These are phyloP conservation scores for Fusarium pseudograminearum DNA, from an alignment of 2,329 filamentous ascomycete species.

Conservation along the genomic window DNA sequence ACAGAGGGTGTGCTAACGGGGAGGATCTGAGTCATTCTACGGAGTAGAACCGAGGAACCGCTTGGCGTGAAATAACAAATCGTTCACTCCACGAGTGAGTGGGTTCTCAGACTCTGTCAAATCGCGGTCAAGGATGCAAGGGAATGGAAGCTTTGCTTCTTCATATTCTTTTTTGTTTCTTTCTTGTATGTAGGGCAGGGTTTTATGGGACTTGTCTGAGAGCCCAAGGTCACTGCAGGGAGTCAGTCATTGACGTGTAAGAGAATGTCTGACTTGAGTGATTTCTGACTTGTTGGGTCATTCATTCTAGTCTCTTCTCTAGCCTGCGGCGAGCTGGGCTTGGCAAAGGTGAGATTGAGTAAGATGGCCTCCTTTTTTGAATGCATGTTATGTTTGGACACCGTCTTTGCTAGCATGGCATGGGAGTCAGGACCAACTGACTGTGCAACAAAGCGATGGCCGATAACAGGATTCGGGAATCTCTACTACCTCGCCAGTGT, in stretches of 20 bases:
- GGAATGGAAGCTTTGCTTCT: background rate
- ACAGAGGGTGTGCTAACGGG: background rate
- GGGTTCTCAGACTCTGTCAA: conserved; percentile 10
- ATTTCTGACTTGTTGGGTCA: background rate
- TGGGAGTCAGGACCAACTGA: background rate
- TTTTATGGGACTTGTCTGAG: conserved; percentile 8
- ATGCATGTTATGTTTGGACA: background rate
- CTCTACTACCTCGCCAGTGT: conserved; percentile 3
- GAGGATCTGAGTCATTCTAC: conserved; percentile 27
- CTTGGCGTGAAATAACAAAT: conserved; percentile 27
- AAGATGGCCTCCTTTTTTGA: background rate
- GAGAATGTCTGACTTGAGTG: conserved; percentile 13
- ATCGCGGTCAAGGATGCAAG: conserved; percentile 35
- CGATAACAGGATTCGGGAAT: conserved; percentile 13
- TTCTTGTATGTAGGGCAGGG: conserved; percentile 1
- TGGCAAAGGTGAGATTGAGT: background rate
- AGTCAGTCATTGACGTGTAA: conserved; percentile 10
- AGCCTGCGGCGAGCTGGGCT: background rate
- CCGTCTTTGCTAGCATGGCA: background rate
- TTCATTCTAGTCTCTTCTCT: conserved; percentile 25
- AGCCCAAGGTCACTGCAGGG: conserved; percentile 10
- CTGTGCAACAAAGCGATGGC: conserved; percentile 18
- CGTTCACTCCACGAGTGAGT: conserved; percentile 10
- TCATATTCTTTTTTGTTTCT: conserved; percentile 5
- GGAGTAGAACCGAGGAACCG: conserved; percentile 12